Conservation (phyloP, 1,139 yeast genomes). For the Candida sp. region DNA sequence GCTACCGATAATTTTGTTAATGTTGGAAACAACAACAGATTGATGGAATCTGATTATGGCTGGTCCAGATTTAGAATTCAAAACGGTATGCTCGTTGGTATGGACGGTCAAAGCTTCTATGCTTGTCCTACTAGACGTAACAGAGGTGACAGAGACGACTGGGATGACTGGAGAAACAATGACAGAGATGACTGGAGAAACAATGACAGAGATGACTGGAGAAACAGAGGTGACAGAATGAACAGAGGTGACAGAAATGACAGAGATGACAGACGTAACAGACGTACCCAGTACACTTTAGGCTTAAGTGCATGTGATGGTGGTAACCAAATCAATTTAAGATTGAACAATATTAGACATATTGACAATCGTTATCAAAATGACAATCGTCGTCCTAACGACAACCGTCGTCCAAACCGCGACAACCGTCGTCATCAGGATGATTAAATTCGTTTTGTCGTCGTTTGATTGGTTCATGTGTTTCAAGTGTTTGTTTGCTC, state of each 20-base stretch:
- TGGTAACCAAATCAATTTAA: constrained; percentile 11
- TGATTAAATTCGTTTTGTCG: too few species aligned
- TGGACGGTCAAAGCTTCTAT: constrained; percentile 13
- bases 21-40: constrained; percentile 12
- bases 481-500: too few species aligned
- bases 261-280: not conserved
- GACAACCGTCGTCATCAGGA: not conserved
- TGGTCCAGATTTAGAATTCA: constrained; percentile 14
- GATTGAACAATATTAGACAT: constrained; percentile 1
- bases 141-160: not conserved
- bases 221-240: too few species aligned
- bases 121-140: constrained; percentile 13
- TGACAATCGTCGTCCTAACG: not conserved
- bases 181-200: too few species aligned
- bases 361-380: not conserved
- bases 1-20: constrained; percentile 12
- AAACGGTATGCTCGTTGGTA: constrained; percentile 10
- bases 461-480: too few species aligned
- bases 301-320: constrained; percentile 1
- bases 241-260: too few species aligned
- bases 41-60: constrained; percentile 11
- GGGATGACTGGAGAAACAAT: too few species aligned
- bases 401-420: not conserved
- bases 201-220: too few species aligned
- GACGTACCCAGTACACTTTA: not conserved